Evolutionary conservation across 176 grass and related monocot species (phyloP), one percentile per base, ranked within the genome.

Genomic region (Aechmea fasciata): DNA sequence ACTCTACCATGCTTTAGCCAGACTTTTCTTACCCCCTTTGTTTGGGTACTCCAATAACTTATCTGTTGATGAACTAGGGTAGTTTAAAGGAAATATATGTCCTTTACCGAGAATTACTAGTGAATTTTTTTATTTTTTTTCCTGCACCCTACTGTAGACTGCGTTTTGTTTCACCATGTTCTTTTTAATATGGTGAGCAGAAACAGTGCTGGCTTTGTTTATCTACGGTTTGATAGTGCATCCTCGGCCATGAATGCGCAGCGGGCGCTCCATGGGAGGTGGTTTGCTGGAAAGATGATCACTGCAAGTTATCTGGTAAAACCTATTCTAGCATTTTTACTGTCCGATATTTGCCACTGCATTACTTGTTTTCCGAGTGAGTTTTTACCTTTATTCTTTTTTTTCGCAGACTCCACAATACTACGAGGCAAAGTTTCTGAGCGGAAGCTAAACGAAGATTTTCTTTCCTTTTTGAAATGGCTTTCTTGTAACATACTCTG

Each of bases 281-380:
- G 94, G 94, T 97, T 97, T 85, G 89, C 94, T 4, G 94, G 94
- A 59, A 97, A 97, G 82, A 97, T 92, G 89, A 97, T 97, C 11
- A 93, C 89, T 50, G 89, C 94, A 51, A 92, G 85, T 51, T 97
- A 73, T 52, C 88, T 97, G 94, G 94, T 97, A 41, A 41, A 87
- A 48, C 48, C 48, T 63, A 50, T 66, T 48, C 51, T 64, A 0
- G 17, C 18, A 33, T 70, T 7, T 20, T 75, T 25, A 57, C 47
- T 0, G 2, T 2, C 6, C 49, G 52, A 70, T 1, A 51, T 11
- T 50, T 23, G 0, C n/a, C 70, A 13, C n/a, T 65, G 5, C 11
- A 62, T 48, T 69, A 63, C 48, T 17, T 15, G 1, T 2, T 3
- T 75, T 41, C 5, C 3, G 78, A 9, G 9, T 62, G 29, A 49